phyloP scores from a whole-genome alignment of 768 basidiomycete genomes.

The Guyanaporus albipodus region DNA sequence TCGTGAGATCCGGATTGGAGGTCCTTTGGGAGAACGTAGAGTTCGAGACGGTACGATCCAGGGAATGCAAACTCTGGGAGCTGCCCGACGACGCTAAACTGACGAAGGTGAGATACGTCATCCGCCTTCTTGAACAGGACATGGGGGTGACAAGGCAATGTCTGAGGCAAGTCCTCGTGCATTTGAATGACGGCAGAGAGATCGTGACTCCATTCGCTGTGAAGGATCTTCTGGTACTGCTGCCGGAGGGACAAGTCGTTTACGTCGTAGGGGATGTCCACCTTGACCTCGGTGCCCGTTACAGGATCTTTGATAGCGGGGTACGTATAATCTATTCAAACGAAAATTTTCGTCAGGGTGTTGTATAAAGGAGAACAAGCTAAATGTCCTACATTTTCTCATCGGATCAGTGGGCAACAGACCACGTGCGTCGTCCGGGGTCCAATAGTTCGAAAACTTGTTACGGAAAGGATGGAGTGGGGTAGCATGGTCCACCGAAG shows the following conservation, averaged over 20 bases:
- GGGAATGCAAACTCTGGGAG: constrained; percentile 15
- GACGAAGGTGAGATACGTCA: neutral
- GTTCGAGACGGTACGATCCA: constrained; percentile 16
- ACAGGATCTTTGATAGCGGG: constrained; percentile 10
- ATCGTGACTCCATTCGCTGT: constrained; percentile 1
- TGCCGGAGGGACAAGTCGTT: neutral
- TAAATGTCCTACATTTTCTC: constrained; percentile 8
- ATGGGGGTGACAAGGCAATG: neutral
- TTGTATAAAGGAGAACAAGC: neutral
- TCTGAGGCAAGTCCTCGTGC: neutral
- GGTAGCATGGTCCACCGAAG: neutral
- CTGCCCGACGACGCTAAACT: neutral
- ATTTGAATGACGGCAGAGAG: neutral
- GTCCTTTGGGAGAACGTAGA: constrained; percentile 7
- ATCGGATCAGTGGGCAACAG: neutral
- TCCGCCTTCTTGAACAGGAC: constrained; percentile 6
- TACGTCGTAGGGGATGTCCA: constrained; percentile 9
- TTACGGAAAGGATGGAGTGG: constrained; percentile 13
- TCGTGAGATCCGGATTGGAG: neutral
- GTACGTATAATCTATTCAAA: constrained; percentile 16
- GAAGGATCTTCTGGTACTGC: constrained; percentile 1
- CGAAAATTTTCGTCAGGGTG: neutral
- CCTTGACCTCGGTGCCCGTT: constrained; percentile 8
- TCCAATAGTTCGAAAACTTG: constrained; percentile 4
- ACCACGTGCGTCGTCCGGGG: constrained; percentile 3